Evolutionary conservation across 108 stramenopile species (phyloP).

Genomic region (Nitzschia putrida): DNA sequence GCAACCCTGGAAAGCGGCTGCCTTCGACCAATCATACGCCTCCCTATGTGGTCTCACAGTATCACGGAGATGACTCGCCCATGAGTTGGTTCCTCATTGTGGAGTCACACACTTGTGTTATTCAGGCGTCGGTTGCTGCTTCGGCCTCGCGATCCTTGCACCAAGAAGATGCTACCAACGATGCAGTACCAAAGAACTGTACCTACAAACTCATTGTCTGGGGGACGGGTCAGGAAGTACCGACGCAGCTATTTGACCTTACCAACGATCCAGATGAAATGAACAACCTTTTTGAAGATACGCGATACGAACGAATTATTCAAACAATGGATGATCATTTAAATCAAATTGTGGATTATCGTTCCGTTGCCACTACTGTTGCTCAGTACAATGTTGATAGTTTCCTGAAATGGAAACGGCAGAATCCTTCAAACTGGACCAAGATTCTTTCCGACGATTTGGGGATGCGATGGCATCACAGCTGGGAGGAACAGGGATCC

Average conservation of each 20-base stretch:
- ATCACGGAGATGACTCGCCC: constrained; percentile 28
- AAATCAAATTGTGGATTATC: constrained; percentile 14
- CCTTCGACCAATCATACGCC: neutral
- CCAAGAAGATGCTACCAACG: neutral
- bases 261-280: constrained; percentile 24
- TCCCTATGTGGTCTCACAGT: constrained; percentile 19
- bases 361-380: constrained; percentile 18
- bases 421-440: constrained; percentile 9
- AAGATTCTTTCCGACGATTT: neutral
- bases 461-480: constrained; percentile 6
- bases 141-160: neutral
- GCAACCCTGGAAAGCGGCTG: neutral
- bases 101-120: neutral
- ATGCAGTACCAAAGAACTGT: neutral
- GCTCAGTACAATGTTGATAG: constrained; percentile 25
- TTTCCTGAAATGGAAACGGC: constrained; percentile 16
- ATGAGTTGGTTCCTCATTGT: constrained; percentile 35
- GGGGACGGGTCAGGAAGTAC: constrained; percentile 29
- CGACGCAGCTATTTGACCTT: constrained; percentile 27
- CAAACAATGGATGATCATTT: constrained; percentile 8
- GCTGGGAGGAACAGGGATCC: neutral
- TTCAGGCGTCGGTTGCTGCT: neutral
- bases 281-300: constrained; percentile 18
- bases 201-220: constrained; percentile 29
- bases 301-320: constrained; percentile 6